phyloP scores from a whole-genome alignment of 352 stramenopile genomes.

The Vaucheria bursata region DNA sequence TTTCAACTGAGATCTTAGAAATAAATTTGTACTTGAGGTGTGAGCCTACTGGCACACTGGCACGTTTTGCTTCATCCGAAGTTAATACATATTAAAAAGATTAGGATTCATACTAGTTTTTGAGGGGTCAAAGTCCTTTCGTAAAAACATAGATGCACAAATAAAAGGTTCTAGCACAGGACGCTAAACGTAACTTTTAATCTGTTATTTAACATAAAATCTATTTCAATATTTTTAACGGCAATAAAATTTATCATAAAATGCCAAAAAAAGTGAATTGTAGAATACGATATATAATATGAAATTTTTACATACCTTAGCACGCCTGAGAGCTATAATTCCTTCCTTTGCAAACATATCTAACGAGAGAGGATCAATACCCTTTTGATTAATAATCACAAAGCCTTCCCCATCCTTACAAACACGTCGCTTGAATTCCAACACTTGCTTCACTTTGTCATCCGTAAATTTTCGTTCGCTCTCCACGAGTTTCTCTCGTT shows the following conservation, averaged over 20 bases:
- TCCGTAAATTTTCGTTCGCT: conserved; percentile 87
- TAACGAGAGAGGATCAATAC: conserved; percentile 94
- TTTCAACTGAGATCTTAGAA: no score
- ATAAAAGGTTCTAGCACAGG: no score
- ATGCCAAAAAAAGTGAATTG: not conserved
- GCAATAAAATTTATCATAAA: not conserved
- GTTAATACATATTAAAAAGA: no score
- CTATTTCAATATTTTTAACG: not conserved
- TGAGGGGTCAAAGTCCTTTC: no score
- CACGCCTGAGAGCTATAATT: conserved; percentile 90
- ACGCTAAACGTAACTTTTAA: no score
- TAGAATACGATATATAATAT: no score
- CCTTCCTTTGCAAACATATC: conserved; percentile 99
- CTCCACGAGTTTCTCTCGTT: conserved; percentile 95
- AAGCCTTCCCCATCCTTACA: conserved; percentile 95
- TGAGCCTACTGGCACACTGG: no score
- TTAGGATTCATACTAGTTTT: no score
- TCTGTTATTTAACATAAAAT: no score
- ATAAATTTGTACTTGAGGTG: no score
- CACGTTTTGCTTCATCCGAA: no score
- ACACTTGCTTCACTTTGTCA: conserved; percentile 88
- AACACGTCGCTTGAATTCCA: conserved; percentile 94
- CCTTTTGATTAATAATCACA: conserved; percentile 99
- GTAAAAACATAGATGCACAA: no score
- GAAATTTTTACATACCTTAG: conserved; percentile 74